Conservation (phyloP, 75 land plant species). For the Sequoiadendron giganteum region DNA sequence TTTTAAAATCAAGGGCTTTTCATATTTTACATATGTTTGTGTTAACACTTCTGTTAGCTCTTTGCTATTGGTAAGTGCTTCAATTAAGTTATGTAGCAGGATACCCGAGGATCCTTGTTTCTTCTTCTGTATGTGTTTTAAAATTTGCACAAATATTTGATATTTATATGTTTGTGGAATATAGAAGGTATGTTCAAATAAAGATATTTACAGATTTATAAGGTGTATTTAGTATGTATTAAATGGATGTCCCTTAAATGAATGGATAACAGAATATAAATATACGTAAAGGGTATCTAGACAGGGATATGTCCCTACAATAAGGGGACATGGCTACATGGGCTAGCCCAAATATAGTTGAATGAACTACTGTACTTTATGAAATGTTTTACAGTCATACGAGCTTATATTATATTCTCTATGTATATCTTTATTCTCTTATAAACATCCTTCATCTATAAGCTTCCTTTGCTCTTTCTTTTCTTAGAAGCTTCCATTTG, state of each 20-base stretch:
- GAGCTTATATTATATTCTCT: no score
- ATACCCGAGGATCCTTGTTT: not conserved
- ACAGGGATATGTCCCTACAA: not conserved
- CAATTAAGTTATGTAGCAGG: not conserved
- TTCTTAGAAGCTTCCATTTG: no score
- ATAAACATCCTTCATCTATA: no score
- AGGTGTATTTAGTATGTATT: not conserved
- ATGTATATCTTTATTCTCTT: no score
- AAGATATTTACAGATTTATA: no score
- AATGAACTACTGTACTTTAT: no score
- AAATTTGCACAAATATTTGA: not conserved
- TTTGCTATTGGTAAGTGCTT: not conserved
- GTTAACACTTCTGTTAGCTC: not conserved
- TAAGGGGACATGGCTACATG: no score
- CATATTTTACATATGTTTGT: not conserved
- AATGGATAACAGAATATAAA: not conserved
- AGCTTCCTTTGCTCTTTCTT: no score
- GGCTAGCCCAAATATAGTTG: no score
- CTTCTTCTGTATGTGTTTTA: not conserved
- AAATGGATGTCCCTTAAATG: not conserved
- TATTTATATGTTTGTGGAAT: not conserved
- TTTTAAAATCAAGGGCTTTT: not conserved
- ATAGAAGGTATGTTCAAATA: no score
- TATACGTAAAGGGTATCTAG: not conserved
- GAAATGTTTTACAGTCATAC: no score